Base-by-base conservation (phyloP, 495 filamentous ascomycete species). In the Penicillium diatomitis region DNA sequence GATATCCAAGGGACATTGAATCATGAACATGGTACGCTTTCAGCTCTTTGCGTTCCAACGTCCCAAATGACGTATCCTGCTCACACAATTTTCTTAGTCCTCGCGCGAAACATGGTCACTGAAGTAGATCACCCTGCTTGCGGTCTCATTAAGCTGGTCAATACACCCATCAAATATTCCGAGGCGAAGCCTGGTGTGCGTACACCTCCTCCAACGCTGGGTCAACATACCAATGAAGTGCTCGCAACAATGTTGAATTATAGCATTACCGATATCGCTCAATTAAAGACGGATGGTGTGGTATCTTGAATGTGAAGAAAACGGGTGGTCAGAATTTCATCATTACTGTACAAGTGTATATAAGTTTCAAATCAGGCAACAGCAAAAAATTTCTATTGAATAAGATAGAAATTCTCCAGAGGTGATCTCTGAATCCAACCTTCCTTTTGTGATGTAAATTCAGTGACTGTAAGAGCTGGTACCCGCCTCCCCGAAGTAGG, bases 151-250 rank as follows among this genome's bases (percentile, higher is more conserved):
- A 90, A 90, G 67, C 60, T 97, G 47, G 81, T 98, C 28, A 95
- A 92, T 58, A 90, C 91, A n/a, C 92, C 92, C 0, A 82, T 98
- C 51, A 98, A 98, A 65, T 97, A 88, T 66, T 95, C 88, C 7
- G 79, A 89, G 44, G 83, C 85, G 7, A 80, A 74, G 47, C 88
- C 91, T 2, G 74, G 82, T n/a, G 79, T 95, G 9, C 71, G 91
- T 4, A 86, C 71, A 5, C 79, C 88, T 20, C 92, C 92, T 39
- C 92, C 92, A 8, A 85, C 83, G 4, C 68, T 98, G 38, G 92
- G 92, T 0, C 83, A 98, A 63, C 92, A 98, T 68, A 97, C 92
- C 2, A 75, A 92, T 55, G 89, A 97, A 67, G 74, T 98, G 2
- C 67, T 98, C 47, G 56, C 67, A 29, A 77, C 81, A 2, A 55